phyloP scores from a whole-genome alignment of 2,329 filamentous ascomycete genomes.

The Alternaria brassicae region DNA sequence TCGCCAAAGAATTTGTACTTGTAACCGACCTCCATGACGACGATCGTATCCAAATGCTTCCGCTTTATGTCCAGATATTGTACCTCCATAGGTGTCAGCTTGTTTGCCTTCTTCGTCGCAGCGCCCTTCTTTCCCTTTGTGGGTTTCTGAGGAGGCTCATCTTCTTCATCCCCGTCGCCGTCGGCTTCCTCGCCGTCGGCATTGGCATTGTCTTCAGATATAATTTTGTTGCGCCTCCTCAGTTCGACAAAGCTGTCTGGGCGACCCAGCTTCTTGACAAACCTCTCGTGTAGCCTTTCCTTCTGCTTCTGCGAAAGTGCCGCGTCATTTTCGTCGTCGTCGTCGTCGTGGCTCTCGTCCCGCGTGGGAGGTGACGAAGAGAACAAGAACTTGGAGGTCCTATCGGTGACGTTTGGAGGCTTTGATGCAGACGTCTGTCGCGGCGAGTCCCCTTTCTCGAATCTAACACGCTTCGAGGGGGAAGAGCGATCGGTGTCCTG shows the following conservation, averaged over 20 bases:
- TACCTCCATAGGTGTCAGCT: conserved; percentile 92
- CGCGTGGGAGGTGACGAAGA: conserved; percentile 56
- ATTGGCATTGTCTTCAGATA: conserved; percentile 62
- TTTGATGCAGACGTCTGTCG: conserved; percentile 36
- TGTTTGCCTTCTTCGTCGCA: conserved; percentile 73
- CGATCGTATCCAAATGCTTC: conserved; percentile 84
- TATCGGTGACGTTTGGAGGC: conserved; percentile 51
- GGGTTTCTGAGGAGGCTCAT: conserved; percentile 61
- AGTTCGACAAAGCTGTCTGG: conserved; percentile 79
- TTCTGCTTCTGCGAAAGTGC: conserved; percentile 65
- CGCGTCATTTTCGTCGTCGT: conserved; percentile 54
- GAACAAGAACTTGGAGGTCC: conserved; percentile 67
- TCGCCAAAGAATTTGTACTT: conserved; percentile 98
- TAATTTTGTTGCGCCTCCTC: conserved; percentile 65
- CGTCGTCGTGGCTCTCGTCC: conserved; percentile 43
- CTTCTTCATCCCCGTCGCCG: conserved; percentile 63
- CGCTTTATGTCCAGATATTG: conserved; percentile 94
- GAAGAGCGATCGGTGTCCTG: conserved; percentile 32
- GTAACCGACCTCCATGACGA: conserved; percentile 96
- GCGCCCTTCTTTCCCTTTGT: conserved; percentile 59
- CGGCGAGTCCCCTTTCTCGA: conserved; percentile 27
- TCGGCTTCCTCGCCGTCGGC: conserved; percentile 61
- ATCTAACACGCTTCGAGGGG: conserved; percentile 51
- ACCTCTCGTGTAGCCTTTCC: conserved; percentile 78
- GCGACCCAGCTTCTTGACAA: conserved; percentile 87